Percentiles rank a stretch among this genome's conserved stretches.
Conservation (phyloP, 2,329 filamentous ascomycete species). For the Cercospora janseana region DNA sequence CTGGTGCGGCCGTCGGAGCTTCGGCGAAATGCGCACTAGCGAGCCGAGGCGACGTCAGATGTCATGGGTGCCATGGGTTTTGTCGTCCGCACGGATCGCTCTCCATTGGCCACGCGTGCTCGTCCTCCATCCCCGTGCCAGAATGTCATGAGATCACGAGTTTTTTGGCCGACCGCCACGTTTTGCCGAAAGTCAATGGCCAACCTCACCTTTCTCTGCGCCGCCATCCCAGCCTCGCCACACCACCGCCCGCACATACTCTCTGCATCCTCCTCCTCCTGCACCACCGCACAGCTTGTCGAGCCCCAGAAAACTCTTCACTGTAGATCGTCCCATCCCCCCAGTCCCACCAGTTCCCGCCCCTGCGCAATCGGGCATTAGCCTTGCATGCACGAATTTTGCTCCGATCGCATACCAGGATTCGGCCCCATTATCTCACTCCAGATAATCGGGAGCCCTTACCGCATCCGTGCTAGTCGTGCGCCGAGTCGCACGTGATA, state of each 20-base stretch:
- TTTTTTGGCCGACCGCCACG: not conserved
- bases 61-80: constrained; percentile 7
- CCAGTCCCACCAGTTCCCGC: not conserved
- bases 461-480: constrained; percentile 1
- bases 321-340: not conserved
- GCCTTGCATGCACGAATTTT: not conserved
- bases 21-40: constrained; percentile 10
- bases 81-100: not conserved
- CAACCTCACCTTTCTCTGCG: constrained; percentile 17
- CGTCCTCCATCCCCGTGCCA: not conserved
- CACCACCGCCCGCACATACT: not conserved
- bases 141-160: not conserved
- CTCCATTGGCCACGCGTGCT: not conserved
- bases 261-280: not conserved
- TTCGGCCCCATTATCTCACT: too few species aligned
- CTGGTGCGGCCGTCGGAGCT: constrained; percentile 7
- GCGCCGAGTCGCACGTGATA: not conserved
- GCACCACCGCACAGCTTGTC: not conserved
- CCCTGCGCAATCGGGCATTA: constrained; percentile 7
- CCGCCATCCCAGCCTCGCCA: constrained; percentile 9
- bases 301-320: not conserved
- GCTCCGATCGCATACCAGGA: not conserved
- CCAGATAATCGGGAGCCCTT: constrained; percentile 7
- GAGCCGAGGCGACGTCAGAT: constrained; percentile 3
- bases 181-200: constrained; percentile 6